Base-by-base conservation (phyloP, 139 green algal species). In the Diplosphaera chodatii region DNA sequence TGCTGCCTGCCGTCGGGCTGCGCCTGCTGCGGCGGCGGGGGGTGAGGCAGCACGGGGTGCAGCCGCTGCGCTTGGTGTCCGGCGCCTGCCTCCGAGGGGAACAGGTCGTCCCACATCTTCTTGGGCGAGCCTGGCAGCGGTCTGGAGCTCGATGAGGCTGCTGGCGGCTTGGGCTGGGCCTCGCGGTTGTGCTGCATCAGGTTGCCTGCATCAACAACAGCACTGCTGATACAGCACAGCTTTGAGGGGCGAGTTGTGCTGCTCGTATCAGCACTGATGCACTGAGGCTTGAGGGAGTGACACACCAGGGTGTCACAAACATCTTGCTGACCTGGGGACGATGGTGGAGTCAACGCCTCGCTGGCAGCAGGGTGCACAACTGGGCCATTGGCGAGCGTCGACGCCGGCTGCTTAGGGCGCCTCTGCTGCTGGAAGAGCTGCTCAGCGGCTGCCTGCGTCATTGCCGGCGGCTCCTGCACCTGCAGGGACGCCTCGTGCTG, bases 51-150 rank as follows among this genome's bases (percentile, higher is more conserved):
- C 8, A 59, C 22, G 13, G 48, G 48, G 13, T 21, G 48, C 16
- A 48, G 10, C 48, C 16, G 48, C 48, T 23, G 48, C 48, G 3
- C 13, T 25, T 25, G 8, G 48, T n/a, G 16, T 59, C 13, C 48
- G 4, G 48, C 48, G 48, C 3, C 48, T 18, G 48, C 48, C 48
- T 59, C 48, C 4, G 16, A 27, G 8, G 48, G 48, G 16, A 59
- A 59, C 48, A 59, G 48, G 48, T 59, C 48, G 48, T 59, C 48
- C 48, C 48, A 59, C 48, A 59, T 59, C 48, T 59, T 18, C 48
- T 59, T 59, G 48, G 48, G 48, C 13, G 48, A 59, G 16, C 48
- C 48, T 18, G 48, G 48, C 48, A 18, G 48, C 48, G 25, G 13
- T 10, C 48, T 18, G 4, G 48, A 23, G 13, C 48, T 3, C 10